Conservation (phyloP, 2,329 filamentous ascomycete genomes). For the Arthrobotrys entomopaga region DNA sequence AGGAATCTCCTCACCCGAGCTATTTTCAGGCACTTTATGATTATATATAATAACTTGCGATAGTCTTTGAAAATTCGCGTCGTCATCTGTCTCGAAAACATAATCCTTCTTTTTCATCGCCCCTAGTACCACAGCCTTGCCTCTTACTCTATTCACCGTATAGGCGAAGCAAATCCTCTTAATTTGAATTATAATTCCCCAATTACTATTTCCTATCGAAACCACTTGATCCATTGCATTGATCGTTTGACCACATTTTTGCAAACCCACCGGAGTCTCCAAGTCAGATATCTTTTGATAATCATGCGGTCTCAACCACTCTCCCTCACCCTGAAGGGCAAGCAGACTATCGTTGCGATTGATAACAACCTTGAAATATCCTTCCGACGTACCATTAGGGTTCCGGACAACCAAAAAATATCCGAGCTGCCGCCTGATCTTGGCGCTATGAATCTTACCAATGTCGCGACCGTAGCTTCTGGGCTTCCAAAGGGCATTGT, state of each 20-base stretch:
- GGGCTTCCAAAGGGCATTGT: conserved; percentile 61
- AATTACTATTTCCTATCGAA: too few relatives aligned
- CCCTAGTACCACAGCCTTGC: too few relatives aligned
- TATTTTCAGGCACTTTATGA: too few relatives aligned
- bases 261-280: not conserved
- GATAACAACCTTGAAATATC: conserved; percentile 18
- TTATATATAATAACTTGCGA: too few relatives aligned
- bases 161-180: too few relatives aligned
- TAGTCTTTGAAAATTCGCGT: too few relatives aligned
- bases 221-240: too few relatives aligned
- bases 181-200: too few relatives aligned
- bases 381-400: conserved; percentile 62
- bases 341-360: conserved; percentile 7
- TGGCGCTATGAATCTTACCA: conserved; percentile 63
- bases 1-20: too few relatives aligned
- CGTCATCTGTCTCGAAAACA: too few relatives aligned
- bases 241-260: not conserved
- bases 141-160: too few relatives aligned
- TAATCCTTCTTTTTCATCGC: too few relatives aligned
- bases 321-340: conserved; percentile 3
- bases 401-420: conserved; percentile 62
- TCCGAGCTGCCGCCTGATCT: conserved; percentile 61
- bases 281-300: not conserved
- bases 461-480: conserved; percentile 60
- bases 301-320: not conserved